phyloP scores from a whole-genome alignment of 1,139 yeast species.

The Hanseniaspora gamundiae region DNA sequence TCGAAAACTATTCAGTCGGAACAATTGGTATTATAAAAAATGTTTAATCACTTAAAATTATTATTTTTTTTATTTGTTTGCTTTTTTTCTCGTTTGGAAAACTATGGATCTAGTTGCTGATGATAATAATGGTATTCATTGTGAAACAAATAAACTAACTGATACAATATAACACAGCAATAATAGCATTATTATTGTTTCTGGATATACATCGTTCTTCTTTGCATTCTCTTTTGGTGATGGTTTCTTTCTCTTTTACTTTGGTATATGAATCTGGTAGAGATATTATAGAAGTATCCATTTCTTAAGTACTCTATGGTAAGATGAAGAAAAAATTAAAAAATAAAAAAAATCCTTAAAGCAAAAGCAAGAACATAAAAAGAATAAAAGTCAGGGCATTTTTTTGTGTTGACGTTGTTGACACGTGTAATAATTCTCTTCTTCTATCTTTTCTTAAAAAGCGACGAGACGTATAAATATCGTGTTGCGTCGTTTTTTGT shows the following conservation, averaged over 20 bases:
- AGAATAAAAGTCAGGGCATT: background rate
- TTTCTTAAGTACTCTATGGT: too few relatives aligned
- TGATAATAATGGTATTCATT: too few relatives aligned
- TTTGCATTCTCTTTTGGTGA: background rate
- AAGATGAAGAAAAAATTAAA: background rate
- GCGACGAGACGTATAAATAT: background rate
- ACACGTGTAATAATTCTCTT: background rate
- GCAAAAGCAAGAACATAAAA: too few relatives aligned
- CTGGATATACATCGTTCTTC: background rate
- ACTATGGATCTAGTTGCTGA: too few relatives aligned
- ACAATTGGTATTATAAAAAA: constrained; percentile 25
- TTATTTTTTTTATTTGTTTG: background rate
- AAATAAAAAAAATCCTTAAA: too few relatives aligned
- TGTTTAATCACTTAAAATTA: constrained; percentile 6
- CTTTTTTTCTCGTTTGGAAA: too few relatives aligned
- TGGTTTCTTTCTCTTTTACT: background rate
- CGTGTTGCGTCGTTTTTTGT: background rate
- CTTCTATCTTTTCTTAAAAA: too few relatives aligned
- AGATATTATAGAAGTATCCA: too few relatives aligned
- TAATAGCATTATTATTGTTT: constrained; percentile 2
- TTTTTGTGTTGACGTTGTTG: background rate
- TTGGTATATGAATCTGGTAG: too few relatives aligned
- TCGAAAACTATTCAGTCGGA: constrained; percentile 28
- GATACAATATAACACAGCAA: constrained; percentile 3
- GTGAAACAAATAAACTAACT: too few relatives aligned